Evolutionary conservation across 768 basidiomycete species (phyloP).

Genomic region (Lepiota brunneoincarnata): DNA sequence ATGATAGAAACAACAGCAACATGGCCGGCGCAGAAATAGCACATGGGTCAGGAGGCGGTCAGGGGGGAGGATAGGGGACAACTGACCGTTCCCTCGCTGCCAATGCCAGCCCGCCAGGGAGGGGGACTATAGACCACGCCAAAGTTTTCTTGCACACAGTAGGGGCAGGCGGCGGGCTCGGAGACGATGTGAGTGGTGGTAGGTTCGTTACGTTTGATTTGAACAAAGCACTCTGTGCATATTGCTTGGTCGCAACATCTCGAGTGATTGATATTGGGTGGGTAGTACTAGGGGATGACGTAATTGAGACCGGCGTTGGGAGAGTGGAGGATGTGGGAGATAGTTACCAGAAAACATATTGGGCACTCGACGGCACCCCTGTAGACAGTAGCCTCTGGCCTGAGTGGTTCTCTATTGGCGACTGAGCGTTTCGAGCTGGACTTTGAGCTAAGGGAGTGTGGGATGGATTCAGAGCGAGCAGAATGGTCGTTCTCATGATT

Average conservation of each 20-base stretch:
- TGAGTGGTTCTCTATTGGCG: constrained; percentile 60
- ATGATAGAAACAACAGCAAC: neutral
- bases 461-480: constrained; percentile 43
- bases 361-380: constrained; percentile 90
- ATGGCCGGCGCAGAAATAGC: neutral
- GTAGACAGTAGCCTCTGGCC: constrained; percentile 81
- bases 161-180: constrained; percentile 96
- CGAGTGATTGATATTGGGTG: constrained; percentile 94
- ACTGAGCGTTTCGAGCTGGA: constrained; percentile 51
- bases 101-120: constrained; percentile 76
- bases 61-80: constrained; percentile 3
- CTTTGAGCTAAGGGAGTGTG: constrained; percentile 29
- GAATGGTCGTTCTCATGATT: constrained; percentile 39
- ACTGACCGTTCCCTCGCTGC: constrained; percentile 69
- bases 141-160: constrained; percentile 97
- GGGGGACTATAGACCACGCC: constrained; percentile 87
- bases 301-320: constrained; percentile 24
- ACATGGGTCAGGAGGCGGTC: constrained; percentile 4
- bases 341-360: constrained; percentile 91
- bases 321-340: constrained; percentile 11
- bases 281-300: constrained; percentile 76
- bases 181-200: constrained; percentile 94
- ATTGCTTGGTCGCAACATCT: constrained; percentile 98
- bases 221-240: constrained; percentile 98
- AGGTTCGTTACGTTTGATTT: constrained; percentile 96